Evolutionary conservation across 2,329 filamentous ascomycete species (phyloP).

Genomic region (Paraphaeosphaeria sporulosa): DNA sequence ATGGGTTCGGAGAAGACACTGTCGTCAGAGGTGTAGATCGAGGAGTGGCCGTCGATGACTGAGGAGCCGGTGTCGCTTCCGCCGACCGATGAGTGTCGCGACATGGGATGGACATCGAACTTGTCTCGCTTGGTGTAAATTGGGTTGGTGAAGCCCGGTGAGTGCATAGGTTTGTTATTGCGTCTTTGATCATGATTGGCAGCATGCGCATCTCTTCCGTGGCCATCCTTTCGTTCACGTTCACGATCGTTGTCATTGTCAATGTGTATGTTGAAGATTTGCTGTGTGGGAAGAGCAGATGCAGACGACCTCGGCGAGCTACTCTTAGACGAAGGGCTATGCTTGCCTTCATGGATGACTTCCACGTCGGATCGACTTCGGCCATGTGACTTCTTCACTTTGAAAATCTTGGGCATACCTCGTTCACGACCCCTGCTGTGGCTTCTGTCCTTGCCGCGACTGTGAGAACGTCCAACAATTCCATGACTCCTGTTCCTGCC

Average conservation of each 20-base stretch:
- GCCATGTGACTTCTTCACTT: slow-evolving; percentile 21
- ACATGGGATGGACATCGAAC: slow-evolving; percentile 23
- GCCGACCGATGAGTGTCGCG: slow-evolving; percentile 28
- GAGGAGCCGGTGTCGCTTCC: slow-evolving; percentile 32
- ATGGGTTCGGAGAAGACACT: slow-evolving; percentile 25
- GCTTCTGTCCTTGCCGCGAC: slow-evolving; percentile 10
- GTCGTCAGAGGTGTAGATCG: slow-evolving; percentile 29
- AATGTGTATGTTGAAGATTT: slow-evolving; percentile 30
- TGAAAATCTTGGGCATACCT: slow-evolving; percentile 16
- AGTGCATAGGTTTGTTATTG: not conserved
- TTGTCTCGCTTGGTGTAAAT: slow-evolving; percentile 18
- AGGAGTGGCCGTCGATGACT: slow-evolving; percentile 23
- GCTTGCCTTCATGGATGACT: slow-evolving; percentile 26
- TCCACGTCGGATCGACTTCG: slow-evolving; percentile 24
- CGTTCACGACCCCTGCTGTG: slow-evolving; percentile 22
- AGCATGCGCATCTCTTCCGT: slow-evolving; percentile 9
- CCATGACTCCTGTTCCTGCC: slow-evolving; percentile 15
- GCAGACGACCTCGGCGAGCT: slow-evolving; percentile 28
- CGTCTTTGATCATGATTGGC: slow-evolving; percentile 5
- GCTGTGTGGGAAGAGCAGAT: slow-evolving; percentile 20
- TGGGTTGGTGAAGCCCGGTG: slow-evolving; percentile 8
- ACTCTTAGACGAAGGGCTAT: slow-evolving; percentile 25
- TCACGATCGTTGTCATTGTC: slow-evolving; percentile 24
- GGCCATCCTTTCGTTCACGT: slow-evolving; percentile 18
- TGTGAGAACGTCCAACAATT: slow-evolving; percentile 24